Evolutionary conservation across 2,329 filamentous ascomycete genomes (phyloP), one percentile per base, ranked within the genome.

Genomic region (Akanthomyces muscarius): DNA sequence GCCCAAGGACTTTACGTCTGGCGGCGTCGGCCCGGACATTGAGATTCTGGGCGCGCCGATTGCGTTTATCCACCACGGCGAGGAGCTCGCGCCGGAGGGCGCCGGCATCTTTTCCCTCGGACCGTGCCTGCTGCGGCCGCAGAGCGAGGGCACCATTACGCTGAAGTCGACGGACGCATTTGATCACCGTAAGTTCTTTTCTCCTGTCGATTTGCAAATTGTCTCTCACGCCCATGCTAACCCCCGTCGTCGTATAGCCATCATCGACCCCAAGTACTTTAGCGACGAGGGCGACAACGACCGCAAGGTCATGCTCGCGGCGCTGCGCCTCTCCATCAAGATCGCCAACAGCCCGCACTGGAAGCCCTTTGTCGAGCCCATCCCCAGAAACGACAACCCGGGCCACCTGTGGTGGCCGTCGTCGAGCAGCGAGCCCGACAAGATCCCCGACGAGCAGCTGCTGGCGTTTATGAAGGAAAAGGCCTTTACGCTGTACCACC

Each of bases 371-470:
- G 45, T 68, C 14, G 66, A 68, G 16, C 58, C 65, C 14, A 62
- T 68, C 10, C 57, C 62, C 1, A 16, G 47, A n/a, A 62, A 64
- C 23, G 66, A 68, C 47, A 61, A 64, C 42, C 50, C 56, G 5
- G 44, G 58, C 10, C 62, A 62, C 38, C 67, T 65, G 52, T 68
- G 67, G 67, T 68, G 67, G 67, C 67, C 67, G 18, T 66, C 64
- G 44, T 67, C 65, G 6, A 64, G 66, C 64, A 65, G 62, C 51
- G 50, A 66, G 53, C 45, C 62, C 33, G 66, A 67, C 36, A 60
- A 33, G 21, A 61, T 68, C 45, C 57, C 66, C 11, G 67, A 68
- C 59, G 67, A 68, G 48, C 67, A 67, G 44, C 47, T 68, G n/a
- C 33, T 63, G 21, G 52, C 62, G 10, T 66, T 59, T 14, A 11